phyloP scores from a whole-genome alignment of 2,329 filamentous ascomycete species.

The Diplodia seriata region DNA sequence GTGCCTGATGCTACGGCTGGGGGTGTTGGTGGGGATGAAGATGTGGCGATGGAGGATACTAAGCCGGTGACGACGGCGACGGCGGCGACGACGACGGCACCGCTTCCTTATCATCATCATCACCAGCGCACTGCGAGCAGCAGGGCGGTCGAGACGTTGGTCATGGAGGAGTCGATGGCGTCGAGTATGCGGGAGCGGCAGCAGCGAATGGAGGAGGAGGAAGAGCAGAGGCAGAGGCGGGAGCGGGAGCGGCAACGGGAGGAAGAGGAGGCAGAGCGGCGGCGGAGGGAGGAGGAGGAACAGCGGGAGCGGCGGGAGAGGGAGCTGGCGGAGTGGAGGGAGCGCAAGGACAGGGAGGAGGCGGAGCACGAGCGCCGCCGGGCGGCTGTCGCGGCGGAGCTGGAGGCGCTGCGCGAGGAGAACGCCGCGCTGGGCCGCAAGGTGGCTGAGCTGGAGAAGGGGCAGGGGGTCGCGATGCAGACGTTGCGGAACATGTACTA shows the following conservation, averaged over 20 bases:
- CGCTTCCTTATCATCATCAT: too few relatives aligned
- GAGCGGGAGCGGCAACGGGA: background rate
- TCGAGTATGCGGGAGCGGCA: conserved; percentile 6
- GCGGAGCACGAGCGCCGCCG: background rate
- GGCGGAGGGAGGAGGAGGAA: background rate
- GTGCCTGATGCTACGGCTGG: background rate
- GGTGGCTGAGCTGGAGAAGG: conserved; percentile 20
- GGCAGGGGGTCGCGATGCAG: background rate
- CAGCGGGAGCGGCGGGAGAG: background rate
- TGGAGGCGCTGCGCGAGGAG: conserved; percentile 4
- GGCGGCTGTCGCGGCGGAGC: background rate
- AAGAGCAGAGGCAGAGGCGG: background rate
- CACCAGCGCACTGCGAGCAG: background rate
- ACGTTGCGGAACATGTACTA: conserved; percentile 19
- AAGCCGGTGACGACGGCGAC: background rate
- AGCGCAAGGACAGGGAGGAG: background rate
- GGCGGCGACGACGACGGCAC: background rate
- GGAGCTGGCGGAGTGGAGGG: background rate
- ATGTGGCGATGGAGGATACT: background rate
- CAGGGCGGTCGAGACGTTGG: conserved; percentile 8
- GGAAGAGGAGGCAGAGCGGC: background rate
- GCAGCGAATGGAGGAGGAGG: background rate
- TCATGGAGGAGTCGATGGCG: conserved; percentile 7
- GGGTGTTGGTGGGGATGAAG: background rate
- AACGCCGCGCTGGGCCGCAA: background rate